Base-by-base conservation (phyloP, 257 asterid species). In the Verbena officinalis region DNA sequence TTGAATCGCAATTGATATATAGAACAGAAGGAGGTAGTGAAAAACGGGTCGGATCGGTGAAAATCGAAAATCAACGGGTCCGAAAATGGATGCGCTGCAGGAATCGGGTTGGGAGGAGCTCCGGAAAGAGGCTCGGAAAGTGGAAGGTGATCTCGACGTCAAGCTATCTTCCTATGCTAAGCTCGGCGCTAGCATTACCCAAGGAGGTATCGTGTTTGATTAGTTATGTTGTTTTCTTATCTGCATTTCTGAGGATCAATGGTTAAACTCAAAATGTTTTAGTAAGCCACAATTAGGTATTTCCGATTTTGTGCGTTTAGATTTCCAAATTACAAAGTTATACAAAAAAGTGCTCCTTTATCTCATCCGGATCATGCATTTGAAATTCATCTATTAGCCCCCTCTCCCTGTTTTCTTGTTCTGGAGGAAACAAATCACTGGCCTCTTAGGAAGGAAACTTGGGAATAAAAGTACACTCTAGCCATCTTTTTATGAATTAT, bases 81-180 rank as follows among this genome's bases (percentile, higher is more conserved):
- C 63, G 64, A 58, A 22, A 23, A 77, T 77, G 81, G 87, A 81
- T 22, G 56, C 66, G 61, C 23, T 76, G 75, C 83, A 81, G 81
- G 90, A 86, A 69, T 76, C 81, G 40, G 94, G 90, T 9, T 86
- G 90, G 94, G 84, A 86, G 60, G 94, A 86, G 73, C 83, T 86
- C 65, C 81, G 90, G n/a, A 81, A 77, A 72, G 94, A 83, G 61
- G 94, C 94, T 48, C 80, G 90, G 22, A 86, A 83, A 72, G 65
- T 83, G 65, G 90, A 86, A 77, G 85, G 90, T 52, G 94, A 86
- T 86, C 86, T 86, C 71, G 90, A 83, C 56, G 86, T 83, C 17
- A 83, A 83, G 76, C 94, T 86, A 68, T 86, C 90, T 54, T 83
- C 94, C 16, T 86, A 81, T 55, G 89, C 93, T 36, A 85, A 85